A percentile compares a stretch with the other conserved stretches of the same genome.
Evolutionary conservation across 2,329 filamentous ascomycete species (phyloP).

Genomic region (Verticillium albo-atrum): DNA sequence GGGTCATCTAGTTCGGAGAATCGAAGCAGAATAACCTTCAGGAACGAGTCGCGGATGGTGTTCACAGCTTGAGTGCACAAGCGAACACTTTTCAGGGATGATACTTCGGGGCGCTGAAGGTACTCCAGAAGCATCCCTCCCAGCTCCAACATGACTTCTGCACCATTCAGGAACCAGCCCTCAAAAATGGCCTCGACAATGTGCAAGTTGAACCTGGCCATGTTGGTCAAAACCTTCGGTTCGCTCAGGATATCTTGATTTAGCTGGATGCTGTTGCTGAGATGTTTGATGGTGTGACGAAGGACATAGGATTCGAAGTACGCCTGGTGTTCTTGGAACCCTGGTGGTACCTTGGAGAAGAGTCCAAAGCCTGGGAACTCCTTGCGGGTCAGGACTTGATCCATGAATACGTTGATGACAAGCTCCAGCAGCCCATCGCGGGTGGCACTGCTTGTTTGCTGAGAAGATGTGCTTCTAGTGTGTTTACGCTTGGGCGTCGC

Average conservation of each 20-base stretch:
- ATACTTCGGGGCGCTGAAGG: conserved; percentile 78
- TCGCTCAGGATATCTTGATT: conserved; percentile 72
- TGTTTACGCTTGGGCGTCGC: conserved; percentile 53
- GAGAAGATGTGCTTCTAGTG: conserved; percentile 40
- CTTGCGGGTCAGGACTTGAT: conserved; percentile 80
- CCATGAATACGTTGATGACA: conserved; percentile 73
- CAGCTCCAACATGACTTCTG: conserved; percentile 79
- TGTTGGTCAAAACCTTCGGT: conserved; percentile 79
- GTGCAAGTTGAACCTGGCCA: conserved; percentile 75
- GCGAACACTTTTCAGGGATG: conserved; percentile 79
- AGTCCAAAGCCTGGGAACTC: conserved; percentile 87
- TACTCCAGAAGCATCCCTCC: conserved; percentile 82
- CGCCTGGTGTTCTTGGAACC: conserved; percentile 89
- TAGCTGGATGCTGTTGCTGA: conserved; percentile 66
- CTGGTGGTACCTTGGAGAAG: conserved; percentile 83
- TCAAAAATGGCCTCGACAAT: conserved; percentile 90
- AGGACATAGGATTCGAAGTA: conserved; percentile 92
- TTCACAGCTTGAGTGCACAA: conserved; percentile 81
- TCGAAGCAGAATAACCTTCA: conserved; percentile 73
- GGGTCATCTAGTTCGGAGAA: conserved; percentile 78
- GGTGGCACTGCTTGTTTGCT: conserved; percentile 61
- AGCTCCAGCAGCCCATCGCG: conserved; percentile 75
- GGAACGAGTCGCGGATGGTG: conserved; percentile 70
- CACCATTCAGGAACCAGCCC: conserved; percentile 92
- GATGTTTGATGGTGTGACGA: conserved; percentile 65